Conservation (phyloP, 768 basidiomycete species). For the Xerocomellus dryophilus region DNA sequence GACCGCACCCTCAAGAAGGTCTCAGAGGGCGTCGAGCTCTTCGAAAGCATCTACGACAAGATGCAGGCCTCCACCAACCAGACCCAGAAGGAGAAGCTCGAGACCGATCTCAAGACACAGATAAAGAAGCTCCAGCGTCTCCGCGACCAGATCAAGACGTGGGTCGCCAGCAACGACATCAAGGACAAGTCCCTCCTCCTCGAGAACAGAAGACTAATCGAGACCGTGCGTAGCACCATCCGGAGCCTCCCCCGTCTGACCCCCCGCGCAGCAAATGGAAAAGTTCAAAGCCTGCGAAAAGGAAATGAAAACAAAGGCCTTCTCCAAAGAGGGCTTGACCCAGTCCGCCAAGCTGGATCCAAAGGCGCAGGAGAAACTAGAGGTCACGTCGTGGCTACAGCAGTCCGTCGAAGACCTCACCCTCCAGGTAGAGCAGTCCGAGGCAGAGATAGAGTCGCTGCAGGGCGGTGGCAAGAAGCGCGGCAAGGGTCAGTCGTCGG, state of each 20-base stretch:
- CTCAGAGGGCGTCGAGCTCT: slow-evolving; percentile 89
- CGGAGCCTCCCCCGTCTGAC: not conserved
- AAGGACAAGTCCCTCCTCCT: slow-evolving; percentile 94
- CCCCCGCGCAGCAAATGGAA: slow-evolving; percentile 90
- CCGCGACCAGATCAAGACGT: slow-evolving; percentile 89
- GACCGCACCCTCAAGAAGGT: slow-evolving; percentile 99
- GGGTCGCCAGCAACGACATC: slow-evolving; percentile 97
- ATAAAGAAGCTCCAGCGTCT: slow-evolving; percentile 92
- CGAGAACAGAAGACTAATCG: slow-evolving; percentile 94
- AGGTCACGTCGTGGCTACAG: slow-evolving; percentile 84
- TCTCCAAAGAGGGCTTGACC: slow-evolving; percentile 96
- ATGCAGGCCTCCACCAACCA: slow-evolving; percentile 95
- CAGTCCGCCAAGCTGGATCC: slow-evolving; percentile 94
- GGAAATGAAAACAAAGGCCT: slow-evolving; percentile 99
- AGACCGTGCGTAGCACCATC: slow-evolving; percentile 66
- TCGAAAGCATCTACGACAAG: slow-evolving; percentile 96
- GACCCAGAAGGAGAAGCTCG: slow-evolving; percentile 98
- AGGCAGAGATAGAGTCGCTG: slow-evolving; percentile 89
- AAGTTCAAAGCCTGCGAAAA: slow-evolving; percentile 99
- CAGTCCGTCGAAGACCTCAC: slow-evolving; percentile 86
- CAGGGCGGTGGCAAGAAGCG: slow-evolving; percentile 83
- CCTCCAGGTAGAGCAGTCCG: slow-evolving; percentile 89
- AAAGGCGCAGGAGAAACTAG: slow-evolving; percentile 94
- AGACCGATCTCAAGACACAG: slow-evolving; percentile 94
- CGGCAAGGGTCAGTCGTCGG: slow-evolving; percentile 62